Percentiles rank a stretch among this genome's conserved stretches.
These are phyloP conservation scores for Phytophthora cajani DNA, from an alignment of 352 stramenopile species.

Conservation along the genomic window DNA sequence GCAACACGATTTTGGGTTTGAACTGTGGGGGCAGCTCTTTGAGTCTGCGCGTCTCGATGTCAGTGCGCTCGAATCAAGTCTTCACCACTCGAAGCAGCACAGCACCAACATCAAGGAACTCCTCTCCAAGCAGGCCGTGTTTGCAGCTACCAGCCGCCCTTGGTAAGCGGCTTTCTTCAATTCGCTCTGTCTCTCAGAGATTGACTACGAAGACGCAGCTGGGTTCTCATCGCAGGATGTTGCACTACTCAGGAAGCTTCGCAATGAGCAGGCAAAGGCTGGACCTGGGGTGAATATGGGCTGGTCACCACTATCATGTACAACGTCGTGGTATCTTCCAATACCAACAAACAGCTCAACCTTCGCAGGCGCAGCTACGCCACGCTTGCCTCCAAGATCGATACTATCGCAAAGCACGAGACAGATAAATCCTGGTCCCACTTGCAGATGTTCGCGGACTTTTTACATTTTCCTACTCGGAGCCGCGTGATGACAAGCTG, in stretches of 20 bases:
- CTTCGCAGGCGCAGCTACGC: neutral
- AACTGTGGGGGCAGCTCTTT: neutral
- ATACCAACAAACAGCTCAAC: neutral
- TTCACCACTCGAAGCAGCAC: neutral
- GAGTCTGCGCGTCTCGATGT: neutral
- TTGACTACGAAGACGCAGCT: neutral
- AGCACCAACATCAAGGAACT: neutral
- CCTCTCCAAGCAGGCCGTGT: neutral
- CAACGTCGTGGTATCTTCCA: neutral
- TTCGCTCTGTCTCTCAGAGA: neutral
- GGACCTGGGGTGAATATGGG: neutral
- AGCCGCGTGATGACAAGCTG: neutral
- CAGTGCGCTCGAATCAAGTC: neutral
- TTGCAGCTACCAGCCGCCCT: neutral
- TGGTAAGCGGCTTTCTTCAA: neutral
- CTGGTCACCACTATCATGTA: neutral
- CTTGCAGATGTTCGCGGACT: neutral
- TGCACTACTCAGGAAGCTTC: neutral
- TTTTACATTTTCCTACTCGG: neutral
- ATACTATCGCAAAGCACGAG: neutral
- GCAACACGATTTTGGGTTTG: neutral
- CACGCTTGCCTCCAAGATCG: neutral
- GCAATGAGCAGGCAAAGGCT: neutral
- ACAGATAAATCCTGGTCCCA: neutral
- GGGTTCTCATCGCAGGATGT: neutral